Evolutionary conservation across 139 green algal species (phyloP).

Genomic region (Chlorella sorokiniana): DNA sequence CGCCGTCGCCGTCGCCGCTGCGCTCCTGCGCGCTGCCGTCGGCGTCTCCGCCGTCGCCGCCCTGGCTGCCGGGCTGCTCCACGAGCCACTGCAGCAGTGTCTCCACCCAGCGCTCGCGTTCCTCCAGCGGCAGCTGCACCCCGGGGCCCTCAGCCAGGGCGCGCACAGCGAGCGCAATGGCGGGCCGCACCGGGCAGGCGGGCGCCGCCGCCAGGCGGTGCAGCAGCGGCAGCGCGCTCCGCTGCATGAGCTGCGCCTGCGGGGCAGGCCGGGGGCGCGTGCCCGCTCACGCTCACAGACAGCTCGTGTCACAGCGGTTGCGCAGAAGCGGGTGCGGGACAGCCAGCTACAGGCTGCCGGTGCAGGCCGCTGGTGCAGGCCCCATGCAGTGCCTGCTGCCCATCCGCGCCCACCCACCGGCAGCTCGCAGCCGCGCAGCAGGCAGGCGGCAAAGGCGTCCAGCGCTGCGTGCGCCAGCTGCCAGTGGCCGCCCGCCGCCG

Average conservation of each 20-base stretch:
- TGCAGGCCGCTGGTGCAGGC: too few species aligned
- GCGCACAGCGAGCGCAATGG: conserved; percentile 31
- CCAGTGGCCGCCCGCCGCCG: conserved; percentile 41
- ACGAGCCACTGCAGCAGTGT: conserved; percentile 42
- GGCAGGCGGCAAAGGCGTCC: conserved; percentile 47
- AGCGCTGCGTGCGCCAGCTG: conserved; percentile 43
- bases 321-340: neutral
- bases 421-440: conserved; percentile 35
- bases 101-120: conserved; percentile 43
- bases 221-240: conserved; percentile 48
- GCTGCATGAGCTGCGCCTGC: conserved; percentile 36
- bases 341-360: too few species aligned
- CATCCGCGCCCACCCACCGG: neutral
- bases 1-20: neutral
- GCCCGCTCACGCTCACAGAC: neutral
- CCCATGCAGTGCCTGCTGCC: neutral
- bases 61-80: conserved; percentile 1
- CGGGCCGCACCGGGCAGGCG: conserved; percentile 16
- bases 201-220: conserved; percentile 31
- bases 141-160: conserved; percentile 31
- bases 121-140: neutral
- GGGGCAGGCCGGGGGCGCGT: neutral
- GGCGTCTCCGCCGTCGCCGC: neutral
- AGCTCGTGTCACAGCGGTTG: too few species aligned
- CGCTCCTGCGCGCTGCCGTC: neutral